A percentile compares a stretch with the other conserved stretches of the same genome.
These are phyloP conservation scores for Crithidia mellificae DNA, from an alignment of 208 protist genomes.

Conservation along the genomic window DNA sequence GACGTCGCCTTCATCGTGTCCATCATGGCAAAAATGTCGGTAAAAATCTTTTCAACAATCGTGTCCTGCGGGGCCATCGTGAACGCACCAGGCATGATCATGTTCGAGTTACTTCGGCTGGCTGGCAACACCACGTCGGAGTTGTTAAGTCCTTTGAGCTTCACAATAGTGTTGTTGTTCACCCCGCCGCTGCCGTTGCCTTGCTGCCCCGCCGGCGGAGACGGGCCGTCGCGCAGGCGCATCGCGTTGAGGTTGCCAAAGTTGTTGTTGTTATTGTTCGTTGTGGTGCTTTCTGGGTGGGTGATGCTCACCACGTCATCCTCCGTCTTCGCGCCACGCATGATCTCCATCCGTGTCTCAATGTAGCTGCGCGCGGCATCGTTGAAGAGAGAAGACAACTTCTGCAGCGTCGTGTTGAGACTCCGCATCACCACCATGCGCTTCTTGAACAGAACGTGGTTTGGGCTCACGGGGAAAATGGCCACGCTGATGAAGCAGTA, in stretches of 20 bases:
- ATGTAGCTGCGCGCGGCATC: slow-evolving; percentile 48
- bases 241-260: background rate
- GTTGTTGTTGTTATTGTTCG: background rate
- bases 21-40: slow-evolving; percentile 44
- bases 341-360: slow-evolving; percentile 7
- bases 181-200: background rate
- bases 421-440: slow-evolving; percentile 46
- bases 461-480: slow-evolving; percentile 72
- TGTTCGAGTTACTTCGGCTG: background rate
- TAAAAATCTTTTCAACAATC: slow-evolving; percentile 43
- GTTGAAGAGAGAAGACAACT: slow-evolving; percentile 50
- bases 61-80: slow-evolving; percentile 57
- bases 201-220: background rate
- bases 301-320: slow-evolving; percentile 24
- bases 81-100: slow-evolving; percentile 42
- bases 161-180: background rate
- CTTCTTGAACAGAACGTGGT: slow-evolving; percentile 54
- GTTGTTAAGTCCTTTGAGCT: slow-evolving; percentile 2
- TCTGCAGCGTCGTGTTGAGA: slow-evolving; percentile 46
- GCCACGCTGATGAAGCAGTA: slow-evolving; percentile 75
- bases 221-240: background rate
- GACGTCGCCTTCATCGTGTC: slow-evolving; percentile 48
- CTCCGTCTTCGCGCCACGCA: slow-evolving; percentile 16
- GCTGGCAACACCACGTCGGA: background rate
- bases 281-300: background rate